A percentile compares a stretch with the other conserved stretches of the same genome.
Evolutionary conservation across 768 basidiomycete genomes (phyloP).

Genomic region (Chiua virens): DNA sequence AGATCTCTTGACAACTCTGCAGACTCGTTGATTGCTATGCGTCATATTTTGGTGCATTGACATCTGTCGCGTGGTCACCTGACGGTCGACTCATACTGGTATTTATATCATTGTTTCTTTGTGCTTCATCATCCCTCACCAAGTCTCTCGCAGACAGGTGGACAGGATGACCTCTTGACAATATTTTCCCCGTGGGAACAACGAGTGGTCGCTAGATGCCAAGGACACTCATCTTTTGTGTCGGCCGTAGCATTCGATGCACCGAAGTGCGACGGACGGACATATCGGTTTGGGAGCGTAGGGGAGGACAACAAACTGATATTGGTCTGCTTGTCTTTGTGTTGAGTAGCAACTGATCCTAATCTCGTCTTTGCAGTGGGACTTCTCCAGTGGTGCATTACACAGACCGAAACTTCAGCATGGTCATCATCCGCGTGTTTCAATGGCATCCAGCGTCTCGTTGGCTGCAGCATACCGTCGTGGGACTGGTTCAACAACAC

Average conservation of each 20-base stretch:
- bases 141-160: slow-evolving; percentile 66
- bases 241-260: slow-evolving; percentile 88
- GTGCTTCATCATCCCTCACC: background rate
- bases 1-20: background rate
- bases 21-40: slow-evolving; percentile 94
- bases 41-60: slow-evolving; percentile 92
- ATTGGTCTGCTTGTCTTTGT: slow-evolving; percentile 50
- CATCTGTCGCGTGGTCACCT: slow-evolving; percentile 91
- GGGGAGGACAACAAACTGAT: slow-evolving; percentile 97
- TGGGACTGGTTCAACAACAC: slow-evolving; percentile 53
- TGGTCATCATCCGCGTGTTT: slow-evolving; percentile 70
- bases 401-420: slow-evolving; percentile 82
- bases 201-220: slow-evolving; percentile 91
- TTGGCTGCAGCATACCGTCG: slow-evolving; percentile 64
- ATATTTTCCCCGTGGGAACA: slow-evolving; percentile 95
- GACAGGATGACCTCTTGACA: slow-evolving; percentile 94
- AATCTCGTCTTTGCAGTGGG: slow-evolving; percentile 62
- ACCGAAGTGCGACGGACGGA: slow-evolving; percentile 81
- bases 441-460: slow-evolving; percentile 78
- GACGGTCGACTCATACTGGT: slow-evolving; percentile 93
- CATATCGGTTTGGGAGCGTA: slow-evolving; percentile 93
- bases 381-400: slow-evolving; percentile 88
- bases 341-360: background rate
- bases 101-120: slow-evolving; percentile 2
- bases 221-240: slow-evolving; percentile 96